Percentiles rank a stretch among this genome's conserved stretches.
Evolutionary conservation across 75 land plant genomes (phyloP).

Genomic region (Pinus albicaulis): DNA sequence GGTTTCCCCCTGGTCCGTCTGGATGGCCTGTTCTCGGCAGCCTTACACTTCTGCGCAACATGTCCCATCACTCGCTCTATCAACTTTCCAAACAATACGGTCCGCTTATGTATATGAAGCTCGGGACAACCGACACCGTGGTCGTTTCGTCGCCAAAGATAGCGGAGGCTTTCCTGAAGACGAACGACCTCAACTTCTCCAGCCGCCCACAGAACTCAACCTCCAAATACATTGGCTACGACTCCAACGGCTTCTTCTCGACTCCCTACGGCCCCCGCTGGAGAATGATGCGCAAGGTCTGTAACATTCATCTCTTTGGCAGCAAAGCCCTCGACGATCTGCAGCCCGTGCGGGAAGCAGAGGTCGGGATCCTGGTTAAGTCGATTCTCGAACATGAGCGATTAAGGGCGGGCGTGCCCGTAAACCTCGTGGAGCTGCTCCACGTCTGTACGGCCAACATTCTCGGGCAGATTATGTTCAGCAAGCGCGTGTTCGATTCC

Average conservation of each 20-base stretch:
- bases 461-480: neutral
- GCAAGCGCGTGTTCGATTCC: conserved; percentile 8
- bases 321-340: conserved; percentile 14
- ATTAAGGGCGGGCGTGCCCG: neutral
- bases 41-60: conserved; percentile 59
- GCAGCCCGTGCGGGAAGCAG: conserved; percentile 14
- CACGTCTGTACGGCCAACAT: conserved; percentile 3
- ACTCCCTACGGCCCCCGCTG: conserved; percentile 38
- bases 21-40: conserved; percentile 78
- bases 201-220: conserved; percentile 68
- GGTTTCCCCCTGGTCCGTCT: conserved; percentile 58
- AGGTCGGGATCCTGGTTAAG: conserved; percentile 12
- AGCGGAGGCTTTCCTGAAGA: conserved; percentile 54
- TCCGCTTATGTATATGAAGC: conserved; percentile 56
- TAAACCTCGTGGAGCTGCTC: neutral
- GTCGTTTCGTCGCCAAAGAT: conserved; percentile 62
- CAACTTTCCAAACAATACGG: conserved; percentile 53
- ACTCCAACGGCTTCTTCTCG: conserved; percentile 57
- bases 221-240: conserved; percentile 57
- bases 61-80: conserved; percentile 61
- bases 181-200: conserved; percentile 59
- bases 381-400: neutral
- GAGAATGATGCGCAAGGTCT: conserved; percentile 32
- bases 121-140: conserved; percentile 59
- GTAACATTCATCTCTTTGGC: conserved; percentile 29